Evolutionary conservation across 1,139 yeast species (phyloP).

Genomic region (Torulaspora pretoriensis): DNA sequence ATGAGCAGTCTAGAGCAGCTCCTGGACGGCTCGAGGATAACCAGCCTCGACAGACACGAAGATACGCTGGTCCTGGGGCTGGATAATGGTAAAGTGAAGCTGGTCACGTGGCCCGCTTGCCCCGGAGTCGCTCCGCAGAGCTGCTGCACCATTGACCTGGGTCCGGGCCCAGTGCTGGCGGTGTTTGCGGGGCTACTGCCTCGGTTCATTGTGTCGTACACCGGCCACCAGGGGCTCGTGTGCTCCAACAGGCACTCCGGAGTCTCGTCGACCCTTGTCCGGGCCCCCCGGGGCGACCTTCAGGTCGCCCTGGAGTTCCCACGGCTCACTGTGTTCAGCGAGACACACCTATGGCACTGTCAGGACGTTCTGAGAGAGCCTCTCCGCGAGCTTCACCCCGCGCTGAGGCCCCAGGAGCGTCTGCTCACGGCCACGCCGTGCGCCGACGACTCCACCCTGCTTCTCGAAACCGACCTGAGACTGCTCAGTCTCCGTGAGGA

Average conservation of each 20-base stretch:
- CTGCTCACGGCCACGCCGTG: conserved; percentile 6
- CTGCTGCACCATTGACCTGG: background rate
- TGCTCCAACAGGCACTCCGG: conserved; percentile 4
- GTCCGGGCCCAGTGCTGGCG: conserved; percentile 4
- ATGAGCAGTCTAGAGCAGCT: background rate
- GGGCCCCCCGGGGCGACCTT: conserved; percentile 1
- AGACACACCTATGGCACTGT: conserved; percentile 6
- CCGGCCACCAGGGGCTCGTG: conserved; percentile 7
- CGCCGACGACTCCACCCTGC: background rate
- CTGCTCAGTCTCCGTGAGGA: conserved; percentile 6
- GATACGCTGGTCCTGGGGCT: conserved; percentile 3
- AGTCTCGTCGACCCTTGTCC: background rate
- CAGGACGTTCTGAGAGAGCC: conserved; percentile 5
- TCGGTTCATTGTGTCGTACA: conserved; percentile 4
- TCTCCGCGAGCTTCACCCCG: background rate
- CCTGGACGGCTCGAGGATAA: conserved; percentile 1
- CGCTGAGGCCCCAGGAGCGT: conserved; percentile 9
- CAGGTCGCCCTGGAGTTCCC: conserved; percentile 10
- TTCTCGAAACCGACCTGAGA: conserved; percentile 15
- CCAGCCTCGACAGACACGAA: conserved; percentile 1
- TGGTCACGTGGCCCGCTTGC: conserved; percentile 4
- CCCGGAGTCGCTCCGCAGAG: background rate
- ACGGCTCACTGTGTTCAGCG: conserved; percentile 6
- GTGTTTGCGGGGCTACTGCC: conserved; percentile 7
- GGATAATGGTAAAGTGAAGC: conserved; percentile 3